Conservation (phyloP, 805 yeast genomes). For the Yarrowia keelungensis region DNA sequence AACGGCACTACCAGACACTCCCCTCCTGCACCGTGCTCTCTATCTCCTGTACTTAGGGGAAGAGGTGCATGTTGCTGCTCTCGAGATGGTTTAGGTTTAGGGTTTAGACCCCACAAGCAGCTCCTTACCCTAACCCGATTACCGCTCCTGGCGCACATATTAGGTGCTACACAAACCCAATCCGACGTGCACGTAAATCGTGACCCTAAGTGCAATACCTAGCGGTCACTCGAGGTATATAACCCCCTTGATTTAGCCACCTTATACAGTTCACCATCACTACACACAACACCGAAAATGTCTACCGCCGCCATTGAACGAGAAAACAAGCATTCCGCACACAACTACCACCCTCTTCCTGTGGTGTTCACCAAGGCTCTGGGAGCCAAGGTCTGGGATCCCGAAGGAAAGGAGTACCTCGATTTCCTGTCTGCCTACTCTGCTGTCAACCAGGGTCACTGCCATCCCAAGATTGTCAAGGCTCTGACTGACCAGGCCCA, state of each 20-base stretch:
- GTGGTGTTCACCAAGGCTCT: conserved; percentile 85
- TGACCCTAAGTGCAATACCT: conserved; percentile 39
- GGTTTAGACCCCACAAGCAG: background rate
- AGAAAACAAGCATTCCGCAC: conserved; percentile 88
- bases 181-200: conserved; percentile 11
- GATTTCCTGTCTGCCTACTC: conserved; percentile 95
- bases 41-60: conserved; percentile 40
- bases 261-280: too few species aligned
- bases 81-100: conserved; percentile 23
- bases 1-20: conserved; percentile 7
- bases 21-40: conserved; percentile 29
- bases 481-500: conserved; percentile 90
- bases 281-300: conserved; percentile 5
- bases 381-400: conserved; percentile 98
- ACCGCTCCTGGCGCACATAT: background rate
- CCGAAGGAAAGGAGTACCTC: conserved; percentile 92
- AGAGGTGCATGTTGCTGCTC: conserved; percentile 28
- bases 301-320: conserved; percentile 68
- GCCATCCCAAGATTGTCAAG: conserved; percentile 88
- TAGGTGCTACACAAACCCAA: conserved; percentile 20
- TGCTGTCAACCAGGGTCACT: conserved; percentile 97
- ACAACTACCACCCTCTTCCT: conserved; percentile 95
- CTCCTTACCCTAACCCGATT: background rate
- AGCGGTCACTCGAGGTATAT: conserved; percentile 23
- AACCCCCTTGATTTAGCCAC: background rate